Evolutionary conservation across 768 basidiomycete species (phyloP), one percentile per base, ranked within the genome.

Genomic region (Leccinum pellstonianum): DNA sequence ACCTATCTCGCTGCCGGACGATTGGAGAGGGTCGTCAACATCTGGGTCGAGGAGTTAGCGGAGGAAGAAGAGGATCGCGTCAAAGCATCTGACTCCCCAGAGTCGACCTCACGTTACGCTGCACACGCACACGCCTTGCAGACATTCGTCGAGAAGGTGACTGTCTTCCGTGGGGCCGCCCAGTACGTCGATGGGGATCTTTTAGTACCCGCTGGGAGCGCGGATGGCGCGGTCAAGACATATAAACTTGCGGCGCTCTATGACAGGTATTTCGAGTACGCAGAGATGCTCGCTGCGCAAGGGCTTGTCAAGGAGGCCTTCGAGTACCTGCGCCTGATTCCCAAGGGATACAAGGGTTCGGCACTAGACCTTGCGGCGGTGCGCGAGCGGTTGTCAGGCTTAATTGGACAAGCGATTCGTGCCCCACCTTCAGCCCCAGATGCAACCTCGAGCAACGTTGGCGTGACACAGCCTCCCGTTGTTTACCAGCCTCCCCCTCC

Each of bases 231-330:
- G 19, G 75, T 79, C 4, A 83, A 87, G 72, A 79, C 85, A 2
- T 98, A 89, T 81, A 94, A 93, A 74, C 82, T 98, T 17, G 85
- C 91, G 0, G 79, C 78, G 9, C 76, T 99, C 51, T 98, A 99
- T 69, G 95, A 98, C 68, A 83, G 89, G 14, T 98, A 97, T 78
- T 86, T 91, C 68, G 97, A 98, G 73, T 99, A 98, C 66, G 94
- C 96, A 3, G 93, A 97, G 63, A 77, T 98, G 54, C 81, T 99
- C 25, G 91, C 91, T 6, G 83, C 88, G 0, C 96, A 98, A 70
- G 95, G 95, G n/a, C 81, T 95, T 19, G 77, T 95, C 52, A 83
- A 86, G 65, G 87, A 95, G 57, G 95, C 95, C 0, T 81, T 87
- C 23, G 79, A 80, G 46, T 96, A 93, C 73, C 76, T 97, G 71